These are phyloP conservation scores for Chlorella sorokiniana DNA, from an alignment of 139 green algal species.

Conservation along the genomic window DNA sequence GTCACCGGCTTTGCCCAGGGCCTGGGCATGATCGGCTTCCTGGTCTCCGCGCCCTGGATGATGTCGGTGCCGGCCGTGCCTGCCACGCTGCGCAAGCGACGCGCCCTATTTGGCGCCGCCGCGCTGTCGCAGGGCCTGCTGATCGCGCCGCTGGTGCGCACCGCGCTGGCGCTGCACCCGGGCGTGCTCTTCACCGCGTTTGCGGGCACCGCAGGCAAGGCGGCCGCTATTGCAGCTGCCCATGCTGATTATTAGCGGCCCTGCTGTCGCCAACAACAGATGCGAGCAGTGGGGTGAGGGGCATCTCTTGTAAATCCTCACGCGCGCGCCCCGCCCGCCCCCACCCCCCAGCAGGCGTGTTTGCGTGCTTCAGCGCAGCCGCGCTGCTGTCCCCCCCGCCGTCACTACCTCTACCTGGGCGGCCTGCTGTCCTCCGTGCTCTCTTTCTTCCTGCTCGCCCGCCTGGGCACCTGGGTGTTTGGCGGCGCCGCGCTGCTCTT, in stretches of 20 bases:
- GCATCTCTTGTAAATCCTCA: background rate
- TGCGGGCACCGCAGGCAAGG: conserved; percentile 9
- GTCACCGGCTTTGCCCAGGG: conserved; percentile 10
- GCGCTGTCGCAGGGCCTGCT: conserved; percentile 58
- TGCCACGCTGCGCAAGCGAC: conserved; percentile 44
- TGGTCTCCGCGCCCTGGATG: conserved; percentile 58
- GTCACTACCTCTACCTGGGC: conserved; percentile 66
- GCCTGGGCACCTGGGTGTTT: conserved; percentile 59
- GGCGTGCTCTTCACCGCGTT: conserved; percentile 29
- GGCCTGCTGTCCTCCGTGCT: conserved; percentile 40
- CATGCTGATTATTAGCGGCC: too few relatives aligned
- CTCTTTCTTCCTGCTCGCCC: conserved; percentile 48
- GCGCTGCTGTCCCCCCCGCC: conserved; percentile 64
- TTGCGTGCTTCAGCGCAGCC: conserved; percentile 71
- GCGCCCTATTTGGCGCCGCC: conserved; percentile 51
- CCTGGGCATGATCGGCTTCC: conserved; percentile 49
- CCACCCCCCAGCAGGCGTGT: conserved; percentile 45
- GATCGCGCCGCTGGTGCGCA: conserved; percentile 54
- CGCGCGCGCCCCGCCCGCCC: background rate
- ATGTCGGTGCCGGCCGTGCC: conserved; percentile 33
- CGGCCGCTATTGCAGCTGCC: too few relatives aligned
- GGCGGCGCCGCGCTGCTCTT: conserved; percentile 45
- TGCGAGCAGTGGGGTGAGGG: too few relatives aligned
- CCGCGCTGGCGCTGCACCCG: conserved; percentile 50
- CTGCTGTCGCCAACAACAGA: too few relatives aligned